Conservation (phyloP, 495 filamentous ascomycete genomes). For the Xylaria longipes region DNA sequence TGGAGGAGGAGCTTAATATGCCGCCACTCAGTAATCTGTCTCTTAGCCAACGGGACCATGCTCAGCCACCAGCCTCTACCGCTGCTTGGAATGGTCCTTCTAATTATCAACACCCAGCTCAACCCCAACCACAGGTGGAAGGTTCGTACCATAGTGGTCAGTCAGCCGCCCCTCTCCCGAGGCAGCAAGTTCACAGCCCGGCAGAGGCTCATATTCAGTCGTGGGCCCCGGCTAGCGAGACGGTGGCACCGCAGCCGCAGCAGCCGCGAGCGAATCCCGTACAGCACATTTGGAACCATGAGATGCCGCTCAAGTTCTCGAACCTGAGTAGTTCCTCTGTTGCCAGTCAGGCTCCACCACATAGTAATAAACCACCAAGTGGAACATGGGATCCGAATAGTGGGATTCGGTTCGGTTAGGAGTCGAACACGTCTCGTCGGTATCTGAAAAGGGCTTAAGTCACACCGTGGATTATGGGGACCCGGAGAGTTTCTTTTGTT, state of each 20-base stretch:
- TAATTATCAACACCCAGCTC: constrained; percentile 31
- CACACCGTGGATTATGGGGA: not conserved
- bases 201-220: constrained; percentile 57
- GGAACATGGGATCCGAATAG: constrained; percentile 67
- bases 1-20: constrained; percentile 69
- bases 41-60: constrained; percentile 36
- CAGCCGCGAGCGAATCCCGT: constrained; percentile 56
- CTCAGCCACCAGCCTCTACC: constrained; percentile 24
- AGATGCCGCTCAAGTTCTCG: constrained; percentile 79
- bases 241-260: constrained; percentile 59
- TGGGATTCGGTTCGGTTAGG: constrained; percentile 67
- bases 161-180: constrained; percentile 42
- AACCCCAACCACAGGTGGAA: constrained; percentile 25
- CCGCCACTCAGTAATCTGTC: constrained; percentile 55
- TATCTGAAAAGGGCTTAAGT: not conserved
- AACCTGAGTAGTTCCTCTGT: constrained; percentile 32
- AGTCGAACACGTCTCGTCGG: constrained; percentile 15
- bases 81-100: constrained; percentile 31
- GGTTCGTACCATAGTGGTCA: constrained; percentile 34
- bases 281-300: constrained; percentile 74
- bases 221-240: constrained; percentile 47
- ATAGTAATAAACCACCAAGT: constrained; percentile 31
- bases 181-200: constrained; percentile 43
- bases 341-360: constrained; percentile 25
- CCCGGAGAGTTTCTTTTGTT: not conserved